Evolutionary conservation across 306 rosid genomes (phyloP), one percentile per base, ranked within the genome.

Genomic region (Dicorynia guianensis): DNA sequence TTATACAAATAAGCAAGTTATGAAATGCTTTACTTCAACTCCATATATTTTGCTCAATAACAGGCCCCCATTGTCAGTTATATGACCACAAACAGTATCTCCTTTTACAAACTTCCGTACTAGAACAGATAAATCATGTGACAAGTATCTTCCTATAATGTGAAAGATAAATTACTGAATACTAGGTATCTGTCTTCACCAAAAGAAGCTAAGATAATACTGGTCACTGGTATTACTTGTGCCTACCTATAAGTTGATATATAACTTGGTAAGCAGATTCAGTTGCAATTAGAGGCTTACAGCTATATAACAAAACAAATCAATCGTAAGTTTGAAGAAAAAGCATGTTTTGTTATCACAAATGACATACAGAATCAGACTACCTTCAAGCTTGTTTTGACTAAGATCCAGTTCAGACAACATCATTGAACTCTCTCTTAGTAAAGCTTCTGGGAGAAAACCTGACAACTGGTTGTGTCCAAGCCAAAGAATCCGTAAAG

Each of bases 361-460:
- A 20, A 57, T 19, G 54, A 44, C 56, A 69, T 5, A 66, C 46
- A 43, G 70, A 67, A 72, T 48, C 40, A 65, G 35, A 25, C 33
- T 80, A 92, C 97, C 96, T 89, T 88, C 85, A 67, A 92, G 90
- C 69, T 83, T 69, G 82, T 89, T 92, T 75, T 78, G 85, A 86
- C 96, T 89, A 54, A 89, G 89, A 85, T 92, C 96, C 67, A 92
- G 79, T 79, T 89, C 97, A 3, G 93, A 85, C 86, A 92, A 83
- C 72, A 89, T 72, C 89, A 78, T 81, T 35, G 97, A 92, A 80
- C 89, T 92, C 69, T 90, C 97, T 63, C 77, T 86, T 83, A 89
- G 65, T 60, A 92, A 64, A 68, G 89, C 85, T 85, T 78, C 88
- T 6, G 93, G 97, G 11, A 92, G 74, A 15, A 87, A 80, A 63